Base-by-base conservation (phyloP, 129 eudicot genomes). In the Artemisia annua region DNA sequence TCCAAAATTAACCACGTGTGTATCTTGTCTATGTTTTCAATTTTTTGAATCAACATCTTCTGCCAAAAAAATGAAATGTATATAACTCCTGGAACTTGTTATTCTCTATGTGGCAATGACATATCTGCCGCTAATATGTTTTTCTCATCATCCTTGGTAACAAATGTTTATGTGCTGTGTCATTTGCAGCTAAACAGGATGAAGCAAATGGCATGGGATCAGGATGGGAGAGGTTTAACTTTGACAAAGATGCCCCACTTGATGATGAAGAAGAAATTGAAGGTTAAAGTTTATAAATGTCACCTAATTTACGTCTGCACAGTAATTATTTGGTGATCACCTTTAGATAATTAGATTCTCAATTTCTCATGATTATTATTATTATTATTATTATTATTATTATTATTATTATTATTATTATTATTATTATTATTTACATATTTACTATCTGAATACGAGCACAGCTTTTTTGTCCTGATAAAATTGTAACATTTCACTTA, bases 221-320 rank as follows among this genome's bases (percentile, higher is more conserved):
- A 6, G 94, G 92, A 68, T 95, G 99, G 99, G 99, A 95, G 81
- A 84, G 99, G 48, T 95, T 95, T 74, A 88, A 90, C 63, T 95
- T 95, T 64, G 88, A 95, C 83, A 95, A 88, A 81, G 97, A 95
- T 74, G 99, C 99, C 52, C 97, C 97, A 11, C 85, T 95, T 44
- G 99, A 95, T 74, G 96, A 90, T 53, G 96, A 88, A 69, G 96
- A 88, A 69, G 97, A 95, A 75, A 75, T 90, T 59, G 97, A 95
- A 90, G 99, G 99, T 95, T 70, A 48, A 43, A 24, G 18, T 51
- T 53, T 32, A 44, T 48, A 15, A 55, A 54, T 60, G 18, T 12
- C 60, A 11, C 26, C 61, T 26, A 28, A 46, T 15, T 61, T 39
- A 17, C 68, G 22, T 17, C 30, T 17, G 48, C 74, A 44, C 19